Conservation (phyloP, 2,329 filamentous ascomycete species). For the Fusarium sp. region DNA sequence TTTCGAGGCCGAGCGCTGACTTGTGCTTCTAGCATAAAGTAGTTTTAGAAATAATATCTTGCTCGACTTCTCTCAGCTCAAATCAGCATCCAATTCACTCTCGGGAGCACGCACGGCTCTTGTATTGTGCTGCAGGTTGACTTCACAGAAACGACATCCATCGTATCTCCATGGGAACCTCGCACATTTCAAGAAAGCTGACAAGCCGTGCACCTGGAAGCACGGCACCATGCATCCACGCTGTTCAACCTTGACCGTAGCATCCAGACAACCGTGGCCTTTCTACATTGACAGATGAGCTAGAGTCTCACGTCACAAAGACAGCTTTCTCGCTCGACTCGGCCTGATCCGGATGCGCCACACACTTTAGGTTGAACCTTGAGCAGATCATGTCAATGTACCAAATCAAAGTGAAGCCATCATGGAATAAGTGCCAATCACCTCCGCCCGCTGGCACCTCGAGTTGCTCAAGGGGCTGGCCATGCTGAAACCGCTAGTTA, state of each 20-base stretch:
- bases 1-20: neutral
- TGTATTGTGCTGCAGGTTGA: neutral
- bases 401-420: conserved; percentile 10
- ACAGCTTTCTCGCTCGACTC: neutral
- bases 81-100: neutral
- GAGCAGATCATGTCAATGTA: neutral
- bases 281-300: neutral
- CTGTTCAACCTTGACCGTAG: conserved; percentile 3
- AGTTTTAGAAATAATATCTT: neutral
- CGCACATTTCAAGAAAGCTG: neutral
- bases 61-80: neutral
- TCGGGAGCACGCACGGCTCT: conserved; percentile 7
- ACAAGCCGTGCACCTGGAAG: neutral
- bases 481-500: conserved; percentile 6
- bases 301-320: conserved; percentile 18
- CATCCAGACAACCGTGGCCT: neutral
- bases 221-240: neutral
- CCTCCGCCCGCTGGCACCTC: neutral
- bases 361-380: conserved; percentile 18
- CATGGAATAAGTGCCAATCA: conserved; percentile 10
- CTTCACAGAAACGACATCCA: conserved; percentile 12
- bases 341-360: conserved; percentile 29
- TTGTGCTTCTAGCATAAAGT: neutral
- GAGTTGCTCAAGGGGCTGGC: neutral
- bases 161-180: conserved; percentile 10